These are phyloP conservation scores for Yarrowia sp. DNA, from an alignment of 805 yeast genomes.

Conservation along the genomic window DNA sequence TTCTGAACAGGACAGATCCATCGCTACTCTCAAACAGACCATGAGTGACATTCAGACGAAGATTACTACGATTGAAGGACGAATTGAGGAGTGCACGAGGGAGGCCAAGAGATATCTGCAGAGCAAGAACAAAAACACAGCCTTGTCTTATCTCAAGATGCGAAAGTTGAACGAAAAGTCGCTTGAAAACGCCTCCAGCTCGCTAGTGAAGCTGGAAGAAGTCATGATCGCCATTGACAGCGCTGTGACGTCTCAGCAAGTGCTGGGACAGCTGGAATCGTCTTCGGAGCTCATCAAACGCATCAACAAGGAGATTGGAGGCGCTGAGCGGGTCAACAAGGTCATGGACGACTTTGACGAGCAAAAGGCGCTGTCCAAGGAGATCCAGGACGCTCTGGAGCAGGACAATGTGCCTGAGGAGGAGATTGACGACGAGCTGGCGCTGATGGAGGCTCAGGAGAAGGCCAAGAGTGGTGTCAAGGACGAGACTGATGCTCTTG, in stretches of 20 bases:
- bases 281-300: slow-evolving; percentile 19
- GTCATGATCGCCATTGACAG: slow-evolving; percentile 26
- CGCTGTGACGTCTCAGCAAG: slow-evolving; percentile 26
- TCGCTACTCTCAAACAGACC: slow-evolving; percentile 22
- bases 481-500: not conserved
- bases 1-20: slow-evolving; percentile 20
- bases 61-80: slow-evolving; percentile 6
- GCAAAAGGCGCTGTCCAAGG: slow-evolving; percentile 7
- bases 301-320: slow-evolving; percentile 36
- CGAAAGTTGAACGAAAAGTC: slow-evolving; percentile 32
- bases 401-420: slow-evolving; percentile 30
- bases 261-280: slow-evolving; percentile 19
- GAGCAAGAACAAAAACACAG: slow-evolving; percentile 14
- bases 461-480: slow-evolving; percentile 16
- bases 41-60: slow-evolving; percentile 14
- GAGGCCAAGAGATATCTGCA: slow-evolving; percentile 16
- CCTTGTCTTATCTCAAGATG: slow-evolving; percentile 23
- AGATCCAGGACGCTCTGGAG: slow-evolving; percentile 27
- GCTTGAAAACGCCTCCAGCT: slow-evolving; percentile 9
- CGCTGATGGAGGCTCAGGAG: slow-evolving; percentile 29
- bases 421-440: slow-evolving; percentile 38
- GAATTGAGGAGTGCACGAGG: slow-evolving; percentile 9
- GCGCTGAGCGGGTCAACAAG: slow-evolving; percentile 36
- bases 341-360: slow-evolving; percentile 39
- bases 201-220: slow-evolving; percentile 27